Evolutionary conservation across 2,329 filamentous ascomycete genomes (phyloP).

Genomic region (Colletotrichum zoysiae): DNA sequence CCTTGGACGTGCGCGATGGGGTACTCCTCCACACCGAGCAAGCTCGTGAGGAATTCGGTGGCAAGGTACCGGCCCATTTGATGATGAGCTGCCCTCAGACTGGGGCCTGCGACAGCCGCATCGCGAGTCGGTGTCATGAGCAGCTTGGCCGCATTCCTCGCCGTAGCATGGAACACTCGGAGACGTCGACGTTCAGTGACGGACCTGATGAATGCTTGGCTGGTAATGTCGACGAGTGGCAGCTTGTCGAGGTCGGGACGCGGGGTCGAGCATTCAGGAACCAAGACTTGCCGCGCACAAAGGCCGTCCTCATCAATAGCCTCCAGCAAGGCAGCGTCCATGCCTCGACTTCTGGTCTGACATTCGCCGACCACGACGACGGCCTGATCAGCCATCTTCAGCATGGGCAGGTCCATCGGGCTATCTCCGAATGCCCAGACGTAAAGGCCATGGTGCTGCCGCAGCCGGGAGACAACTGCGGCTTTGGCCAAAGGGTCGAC

Average conservation of each 20-base stretch:
- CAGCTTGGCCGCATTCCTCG: constrained; percentile 58
- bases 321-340: constrained; percentile 60
- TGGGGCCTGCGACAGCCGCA: constrained; percentile 57
- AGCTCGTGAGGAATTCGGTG: constrained; percentile 57
- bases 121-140: constrained; percentile 68
- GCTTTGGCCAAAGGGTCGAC: constrained; percentile 64
- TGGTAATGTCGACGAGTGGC: constrained; percentile 51
- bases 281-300: constrained; percentile 58
- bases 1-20: constrained; percentile 66
- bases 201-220: constrained; percentile 45
- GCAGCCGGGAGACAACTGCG: constrained; percentile 58
- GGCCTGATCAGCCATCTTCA: constrained; percentile 64
- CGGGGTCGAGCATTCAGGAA: constrained; percentile 55
- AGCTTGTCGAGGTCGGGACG: constrained; percentile 59
- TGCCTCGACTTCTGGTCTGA: constrained; percentile 60
- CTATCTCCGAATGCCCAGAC: constrained; percentile 74
- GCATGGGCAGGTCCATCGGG: constrained; percentile 69
- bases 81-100: constrained; percentile 62
- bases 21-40: constrained; percentile 64
- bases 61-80: constrained; percentile 67
- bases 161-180: constrained; percentile 58
- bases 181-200: constrained; percentile 27
- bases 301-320: constrained; percentile 58
- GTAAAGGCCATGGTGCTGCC: constrained; percentile 46
- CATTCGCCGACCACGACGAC: constrained; percentile 67